Percentiles rank a stretch among this genome's conserved stretches.
These are phyloP conservation scores for Groenewaldozyma auringiensis DNA, from an alignment of 1,139 yeast species.

Conservation along the genomic window DNA sequence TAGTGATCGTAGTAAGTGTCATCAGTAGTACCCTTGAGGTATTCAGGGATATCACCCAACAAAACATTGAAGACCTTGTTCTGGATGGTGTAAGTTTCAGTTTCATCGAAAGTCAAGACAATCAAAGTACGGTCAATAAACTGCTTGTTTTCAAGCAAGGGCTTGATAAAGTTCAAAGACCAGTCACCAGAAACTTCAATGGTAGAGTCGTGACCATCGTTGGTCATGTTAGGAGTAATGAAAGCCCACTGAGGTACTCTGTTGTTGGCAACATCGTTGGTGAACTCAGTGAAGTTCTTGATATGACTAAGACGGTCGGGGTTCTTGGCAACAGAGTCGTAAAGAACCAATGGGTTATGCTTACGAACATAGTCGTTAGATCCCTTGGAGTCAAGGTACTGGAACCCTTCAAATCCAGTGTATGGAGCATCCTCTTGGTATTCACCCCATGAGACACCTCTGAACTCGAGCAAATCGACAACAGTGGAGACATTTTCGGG, in stretches of 20 bases:
- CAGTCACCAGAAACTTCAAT: slow-evolving; percentile 39
- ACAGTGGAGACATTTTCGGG: slow-evolving; percentile 41
- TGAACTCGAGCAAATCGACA: slow-evolving; percentile 40
- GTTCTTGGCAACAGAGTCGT: slow-evolving; percentile 33
- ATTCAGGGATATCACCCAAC: slow-evolving; percentile 39
- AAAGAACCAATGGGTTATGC: slow-evolving; percentile 41
- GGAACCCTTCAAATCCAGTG: slow-evolving; percentile 42
- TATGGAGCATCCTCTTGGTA: slow-evolving; percentile 45
- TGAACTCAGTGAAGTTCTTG: slow-evolving; percentile 40
- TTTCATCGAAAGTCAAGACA: slow-evolving; percentile 43
- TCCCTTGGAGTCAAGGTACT: slow-evolving; percentile 35
- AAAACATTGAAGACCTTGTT: slow-evolving; percentile 40
- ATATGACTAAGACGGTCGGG: slow-evolving; percentile 34
- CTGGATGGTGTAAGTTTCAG: slow-evolving; percentile 35
- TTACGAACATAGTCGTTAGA: slow-evolving; percentile 44
- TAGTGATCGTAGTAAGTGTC: slow-evolving; percentile 43
- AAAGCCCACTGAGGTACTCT: slow-evolving; percentile 43
- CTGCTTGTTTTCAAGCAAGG: slow-evolving; percentile 36
- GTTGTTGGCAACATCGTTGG: slow-evolving; percentile 33
- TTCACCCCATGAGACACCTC: slow-evolving; percentile 43
- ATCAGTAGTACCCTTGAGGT: slow-evolving; percentile 36
- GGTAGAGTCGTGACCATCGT: slow-evolving; percentile 43
- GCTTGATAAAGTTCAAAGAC: slow-evolving; percentile 38
- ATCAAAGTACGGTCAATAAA: slow-evolving; percentile 40
- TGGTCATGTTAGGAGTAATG: slow-evolving; percentile 45